A percentile compares a stretch with the other conserved stretches of the same genome.
These are phyloP conservation scores for Borealophlyctis nickersoniae DNA, from an alignment of 192 early-diverging fungal genomes.

Conservation along the genomic window DNA sequence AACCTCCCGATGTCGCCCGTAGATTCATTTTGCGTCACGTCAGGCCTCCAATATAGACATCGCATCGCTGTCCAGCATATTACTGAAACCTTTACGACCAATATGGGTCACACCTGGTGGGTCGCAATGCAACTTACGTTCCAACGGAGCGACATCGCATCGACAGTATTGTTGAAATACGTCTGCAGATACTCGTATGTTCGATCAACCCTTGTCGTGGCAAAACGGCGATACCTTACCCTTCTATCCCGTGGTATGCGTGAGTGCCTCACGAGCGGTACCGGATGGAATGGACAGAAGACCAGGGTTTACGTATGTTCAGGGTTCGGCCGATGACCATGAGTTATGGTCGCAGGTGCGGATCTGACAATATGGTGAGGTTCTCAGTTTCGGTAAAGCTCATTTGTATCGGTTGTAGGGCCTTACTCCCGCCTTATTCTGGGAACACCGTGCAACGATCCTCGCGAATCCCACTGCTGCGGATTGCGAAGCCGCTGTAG, in stretches of 20 bases:
- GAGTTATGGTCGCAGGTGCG: constrained; percentile 72
- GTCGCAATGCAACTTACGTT: no score
- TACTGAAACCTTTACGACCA: constrained; percentile 71
- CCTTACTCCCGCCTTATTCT: constrained; percentile 63
- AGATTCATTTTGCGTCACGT: no score
- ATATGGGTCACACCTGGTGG: constrained; percentile 80
- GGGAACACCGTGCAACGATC: constrained; percentile 45
- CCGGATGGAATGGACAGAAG: constrained; percentile 42
- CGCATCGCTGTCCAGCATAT: neutral
- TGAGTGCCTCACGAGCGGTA: constrained; percentile 70
- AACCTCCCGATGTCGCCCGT: neutral
- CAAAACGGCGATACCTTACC: constrained; percentile 16
- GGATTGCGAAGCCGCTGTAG: constrained; percentile 41
- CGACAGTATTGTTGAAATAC: no score
- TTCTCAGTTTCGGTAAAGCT: neutral
- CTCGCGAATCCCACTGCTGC: constrained; percentile 19
- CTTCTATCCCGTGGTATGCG: constrained; percentile 74
- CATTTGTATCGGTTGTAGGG: constrained; percentile 33
- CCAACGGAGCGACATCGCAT: no score
- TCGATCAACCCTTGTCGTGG: constrained; percentile 16
- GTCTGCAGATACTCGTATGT: constrained; percentile 48
- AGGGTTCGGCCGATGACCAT: constrained; percentile 88
- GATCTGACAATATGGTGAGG: neutral
- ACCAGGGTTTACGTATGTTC: constrained; percentile 72
- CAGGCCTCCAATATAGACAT: constrained; percentile 23